phyloP scores from a whole-genome alignment of 2,329 filamentous ascomycete species.

The Microsporum canis region DNA sequence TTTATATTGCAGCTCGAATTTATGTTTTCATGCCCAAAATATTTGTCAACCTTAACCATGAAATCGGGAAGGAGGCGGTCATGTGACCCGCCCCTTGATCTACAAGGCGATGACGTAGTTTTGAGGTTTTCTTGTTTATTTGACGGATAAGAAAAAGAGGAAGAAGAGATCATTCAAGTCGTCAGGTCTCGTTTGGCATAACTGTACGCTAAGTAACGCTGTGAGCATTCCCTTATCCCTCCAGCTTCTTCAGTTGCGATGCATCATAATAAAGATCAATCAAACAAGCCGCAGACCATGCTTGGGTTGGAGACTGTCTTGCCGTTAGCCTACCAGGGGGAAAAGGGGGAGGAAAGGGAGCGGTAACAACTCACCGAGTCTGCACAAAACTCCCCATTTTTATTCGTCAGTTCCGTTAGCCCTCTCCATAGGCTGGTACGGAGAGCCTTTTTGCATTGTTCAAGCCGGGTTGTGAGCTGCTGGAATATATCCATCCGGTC shows the following conservation, averaged over 20 bases:
- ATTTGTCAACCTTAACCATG: not conserved
- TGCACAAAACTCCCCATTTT: conserved; percentile 66
- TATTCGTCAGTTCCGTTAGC: conserved; percentile 84
- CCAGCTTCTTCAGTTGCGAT: conserved; percentile 5
- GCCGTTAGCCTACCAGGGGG: not conserved
- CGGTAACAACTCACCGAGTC: conserved; percentile 61
- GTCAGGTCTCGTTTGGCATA: not conserved
- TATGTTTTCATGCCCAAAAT: not conserved
- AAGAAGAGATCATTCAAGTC: not conserved
- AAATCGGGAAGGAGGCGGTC: not conserved
- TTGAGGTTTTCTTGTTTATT: not conserved
- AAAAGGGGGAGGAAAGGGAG: not conserved
- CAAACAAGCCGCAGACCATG: conserved; percentile 89
- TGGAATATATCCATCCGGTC: conserved; percentile 77
- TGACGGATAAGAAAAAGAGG: too few relatives aligned
- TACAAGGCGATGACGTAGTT: not conserved
- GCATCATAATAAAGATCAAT: conserved; percentile 96
- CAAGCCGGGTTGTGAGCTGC: conserved; percentile 74
- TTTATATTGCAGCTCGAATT: not conserved
- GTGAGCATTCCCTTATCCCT: not conserved
- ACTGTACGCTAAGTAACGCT: not conserved
- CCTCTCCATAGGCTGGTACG: conserved; percentile 75
- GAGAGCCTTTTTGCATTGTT: conserved; percentile 77
- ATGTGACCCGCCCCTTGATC: not conserved
- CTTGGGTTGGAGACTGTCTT: conserved; percentile 73